Conservation (phyloP, 1,284 basidiomycete species). For the Grifola frondosa region DNA sequence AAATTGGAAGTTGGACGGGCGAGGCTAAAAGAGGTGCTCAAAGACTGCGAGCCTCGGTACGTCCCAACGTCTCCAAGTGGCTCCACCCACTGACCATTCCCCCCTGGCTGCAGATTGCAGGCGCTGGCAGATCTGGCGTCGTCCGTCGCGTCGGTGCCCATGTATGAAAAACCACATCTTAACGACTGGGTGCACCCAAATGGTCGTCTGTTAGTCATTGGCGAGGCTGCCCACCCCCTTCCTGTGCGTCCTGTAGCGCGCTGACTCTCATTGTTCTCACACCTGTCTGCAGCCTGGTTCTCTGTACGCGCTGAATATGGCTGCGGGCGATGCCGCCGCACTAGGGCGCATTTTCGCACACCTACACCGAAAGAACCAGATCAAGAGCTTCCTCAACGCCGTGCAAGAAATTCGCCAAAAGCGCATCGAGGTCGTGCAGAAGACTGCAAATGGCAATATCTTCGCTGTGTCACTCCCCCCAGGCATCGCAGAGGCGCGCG, state of each 20-base stretch:
- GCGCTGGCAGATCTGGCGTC: conserved; percentile 15
- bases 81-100: not conserved
- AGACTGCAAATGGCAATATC: conserved; percentile 21
- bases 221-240: conserved; percentile 50
- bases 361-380: conserved; percentile 48
- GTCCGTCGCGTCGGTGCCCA: conserved; percentile 8
- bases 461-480: conserved; percentile 22
- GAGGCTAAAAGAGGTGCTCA: conserved; percentile 4
- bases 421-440: conserved; percentile 19
- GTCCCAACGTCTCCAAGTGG: not conserved
- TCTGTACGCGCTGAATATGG: conserved; percentile 48
- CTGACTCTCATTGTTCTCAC: not conserved
- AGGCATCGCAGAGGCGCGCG: conserved; percentile 12
- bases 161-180: conserved; percentile 17
- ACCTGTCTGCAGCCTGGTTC: conserved; percentile 44
- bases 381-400: conserved; percentile 48
- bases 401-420: conserved; percentile 45
- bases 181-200: conserved; percentile 29
- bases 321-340: conserved; percentile 56
- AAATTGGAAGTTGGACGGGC: not conserved
- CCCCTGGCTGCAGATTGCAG: conserved; percentile 9
- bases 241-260: conserved; percentile 37
- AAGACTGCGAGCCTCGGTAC: conserved; percentile 15
- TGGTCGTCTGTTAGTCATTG: conserved; percentile 24
- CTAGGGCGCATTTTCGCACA: conserved; percentile 59